Evolutionary conservation across 345 rosid genomes (phyloP).

Genomic region (Murraya koenigii): DNA sequence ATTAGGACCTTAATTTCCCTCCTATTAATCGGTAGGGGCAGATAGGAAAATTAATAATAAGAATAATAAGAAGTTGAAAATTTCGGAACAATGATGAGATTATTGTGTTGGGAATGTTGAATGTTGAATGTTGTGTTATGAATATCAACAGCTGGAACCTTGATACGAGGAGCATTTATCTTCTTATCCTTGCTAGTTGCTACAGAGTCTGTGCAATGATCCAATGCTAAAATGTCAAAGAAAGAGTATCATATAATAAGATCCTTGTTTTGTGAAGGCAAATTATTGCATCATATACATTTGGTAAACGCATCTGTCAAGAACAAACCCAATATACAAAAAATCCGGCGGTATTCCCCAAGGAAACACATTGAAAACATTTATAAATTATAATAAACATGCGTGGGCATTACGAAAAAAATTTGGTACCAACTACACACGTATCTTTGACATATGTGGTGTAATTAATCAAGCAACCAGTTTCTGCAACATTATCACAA

Average conservation of each 20-base stretch:
- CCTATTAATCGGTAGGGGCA: no score
- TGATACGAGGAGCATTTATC: not conserved
- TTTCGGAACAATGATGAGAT: not conserved
- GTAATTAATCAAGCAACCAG: no score
- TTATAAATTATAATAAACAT: not conserved
- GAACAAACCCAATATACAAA: not conserved
- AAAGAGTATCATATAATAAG: not conserved
- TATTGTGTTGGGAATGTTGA: not conserved
- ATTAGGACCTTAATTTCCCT: no score
- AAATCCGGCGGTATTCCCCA: slow-evolving; percentile 14
- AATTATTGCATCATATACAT: not conserved
- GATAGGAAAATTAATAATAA: no score
- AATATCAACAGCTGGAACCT: not conserved
- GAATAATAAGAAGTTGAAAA: not conserved
- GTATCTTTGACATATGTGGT: no score
- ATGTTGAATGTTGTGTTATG: no score
- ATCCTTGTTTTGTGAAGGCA: not conserved
- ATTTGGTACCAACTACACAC: no score
- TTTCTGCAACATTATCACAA: no score
- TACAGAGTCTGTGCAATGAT: not conserved
- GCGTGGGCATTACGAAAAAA: slow-evolving; percentile 7
- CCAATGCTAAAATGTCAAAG: not conserved
- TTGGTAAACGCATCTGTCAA: slow-evolving; percentile 7
- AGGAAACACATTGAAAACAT: slow-evolving; percentile 14
- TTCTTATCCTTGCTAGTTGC: not conserved